Evolutionary conservation across 441 rosid species (phyloP).

Genomic region (Populus hybrid): DNA sequence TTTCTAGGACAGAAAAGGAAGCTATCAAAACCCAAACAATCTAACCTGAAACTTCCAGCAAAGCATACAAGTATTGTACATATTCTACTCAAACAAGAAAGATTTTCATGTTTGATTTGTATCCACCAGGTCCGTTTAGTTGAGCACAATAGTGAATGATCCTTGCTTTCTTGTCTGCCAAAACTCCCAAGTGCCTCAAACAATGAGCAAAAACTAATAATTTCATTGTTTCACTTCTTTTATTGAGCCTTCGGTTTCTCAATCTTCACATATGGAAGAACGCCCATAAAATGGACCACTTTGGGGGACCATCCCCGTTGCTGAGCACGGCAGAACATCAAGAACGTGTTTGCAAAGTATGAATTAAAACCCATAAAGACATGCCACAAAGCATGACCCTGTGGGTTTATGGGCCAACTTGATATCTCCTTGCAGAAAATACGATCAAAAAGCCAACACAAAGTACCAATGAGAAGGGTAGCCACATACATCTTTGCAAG

Average conservation of each 20-base stretch:
- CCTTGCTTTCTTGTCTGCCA: constrained; percentile 8
- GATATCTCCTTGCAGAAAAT: constrained; percentile 58
- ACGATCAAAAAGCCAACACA: constrained; percentile 67
- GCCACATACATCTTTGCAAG: constrained; percentile 63
- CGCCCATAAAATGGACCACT: constrained; percentile 44
- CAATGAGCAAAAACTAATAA: background rate
- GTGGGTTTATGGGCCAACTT: constrained; percentile 61
- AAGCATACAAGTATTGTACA: constrained; percentile 20
- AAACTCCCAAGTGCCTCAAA: background rate
- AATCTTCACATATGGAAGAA: constrained; percentile 75
- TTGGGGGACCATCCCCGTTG: constrained; percentile 68
- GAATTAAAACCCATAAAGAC: constrained; percentile 71
- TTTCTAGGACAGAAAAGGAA: background rate
- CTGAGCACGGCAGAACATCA: constrained; percentile 90
- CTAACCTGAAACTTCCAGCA: background rate
- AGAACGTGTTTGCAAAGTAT: constrained; percentile 68
- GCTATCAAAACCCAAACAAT: background rate
- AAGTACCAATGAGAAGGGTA: constrained; percentile 51
- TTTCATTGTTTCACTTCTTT: constrained; percentile 16
- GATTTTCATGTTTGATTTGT: background rate
- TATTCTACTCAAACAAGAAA: constrained; percentile 13
- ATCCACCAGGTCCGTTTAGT: constrained; percentile 15
- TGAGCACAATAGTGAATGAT: constrained; percentile 9
- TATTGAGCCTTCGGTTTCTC: constrained; percentile 67
- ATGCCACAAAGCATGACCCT: constrained; percentile 86